Percentiles rank a stretch among this genome's conserved stretches.
These are phyloP conservation scores for Hypomyces rosellus DNA, from an alignment of 2,329 filamentous ascomycete species.

Conservation along the genomic window DNA sequence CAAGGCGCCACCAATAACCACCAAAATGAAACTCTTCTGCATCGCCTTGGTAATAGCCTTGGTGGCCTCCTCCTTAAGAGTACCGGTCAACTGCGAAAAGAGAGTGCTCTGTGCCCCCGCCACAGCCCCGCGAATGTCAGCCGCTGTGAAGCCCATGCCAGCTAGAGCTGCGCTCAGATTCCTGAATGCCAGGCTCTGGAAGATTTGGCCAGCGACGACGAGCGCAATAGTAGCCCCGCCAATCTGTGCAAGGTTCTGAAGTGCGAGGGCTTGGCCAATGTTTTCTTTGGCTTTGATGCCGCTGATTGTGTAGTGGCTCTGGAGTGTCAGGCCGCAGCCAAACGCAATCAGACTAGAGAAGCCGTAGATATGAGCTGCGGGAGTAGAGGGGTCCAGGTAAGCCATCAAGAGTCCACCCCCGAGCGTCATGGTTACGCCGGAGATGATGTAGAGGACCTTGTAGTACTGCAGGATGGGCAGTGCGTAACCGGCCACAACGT, in stretches of 20 bases:
- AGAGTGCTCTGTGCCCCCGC: conserved; percentile 7
- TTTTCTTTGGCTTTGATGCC: conserved; percentile 13
- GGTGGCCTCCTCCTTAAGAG: background rate
- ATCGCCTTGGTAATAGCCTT: conserved; percentile 5
- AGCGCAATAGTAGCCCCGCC: conserved; percentile 20
- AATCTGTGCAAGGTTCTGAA: conserved; percentile 25
- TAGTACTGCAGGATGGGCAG: conserved; percentile 9
- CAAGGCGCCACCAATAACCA: conserved; percentile 4
- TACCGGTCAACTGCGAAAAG: background rate
- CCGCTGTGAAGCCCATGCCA: background rate
- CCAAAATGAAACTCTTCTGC: conserved; percentile 3
- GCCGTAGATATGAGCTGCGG: conserved; percentile 9
- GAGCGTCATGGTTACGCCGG: conserved; percentile 5
- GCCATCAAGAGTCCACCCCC: background rate
- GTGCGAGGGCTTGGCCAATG: background rate
- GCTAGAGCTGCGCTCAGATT: conserved; percentile 1
- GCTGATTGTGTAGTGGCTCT: conserved; percentile 23
- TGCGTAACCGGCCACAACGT: background rate
- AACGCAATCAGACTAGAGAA: conserved; percentile 6
- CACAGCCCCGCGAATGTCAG: conserved; percentile 2
- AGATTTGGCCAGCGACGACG: conserved; percentile 21
- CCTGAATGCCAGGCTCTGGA: conserved; percentile 22
- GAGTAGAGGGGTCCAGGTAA: conserved; percentile 1
- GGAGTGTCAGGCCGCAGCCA: conserved; percentile 14
- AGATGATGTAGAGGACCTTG: conserved; percentile 5